phyloP scores from a whole-genome alignment of 768 basidiomycete species.

The Dioszegia aurantiaca region DNA sequence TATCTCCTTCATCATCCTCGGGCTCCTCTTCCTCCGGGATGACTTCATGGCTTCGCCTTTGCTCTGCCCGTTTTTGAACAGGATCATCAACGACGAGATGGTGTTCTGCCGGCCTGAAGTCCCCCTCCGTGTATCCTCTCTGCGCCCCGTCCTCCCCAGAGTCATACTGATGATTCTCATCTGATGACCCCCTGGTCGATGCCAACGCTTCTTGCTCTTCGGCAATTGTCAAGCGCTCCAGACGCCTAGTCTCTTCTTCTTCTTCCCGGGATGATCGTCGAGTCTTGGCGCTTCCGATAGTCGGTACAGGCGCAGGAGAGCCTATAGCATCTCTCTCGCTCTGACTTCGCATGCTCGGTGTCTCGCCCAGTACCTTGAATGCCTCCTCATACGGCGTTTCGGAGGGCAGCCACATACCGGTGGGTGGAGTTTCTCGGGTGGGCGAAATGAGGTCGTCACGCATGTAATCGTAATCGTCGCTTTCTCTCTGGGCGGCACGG shows the following conservation, averaged over 20 bases:
- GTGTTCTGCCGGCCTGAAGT: not conserved
- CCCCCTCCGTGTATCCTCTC: constrained; percentile 1
- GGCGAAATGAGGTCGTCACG: constrained; percentile 1
- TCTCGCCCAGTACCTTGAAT: constrained; percentile 28
- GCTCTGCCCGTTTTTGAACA: not conserved
- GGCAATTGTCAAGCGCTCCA: constrained; percentile 13
- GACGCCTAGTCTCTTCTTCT: not conserved
- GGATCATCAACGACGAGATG: not conserved
- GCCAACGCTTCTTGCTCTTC: constrained; percentile 14
- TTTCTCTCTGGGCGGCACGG: constrained; percentile 27
- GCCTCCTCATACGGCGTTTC: constrained; percentile 35
- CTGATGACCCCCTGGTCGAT: constrained; percentile 2
- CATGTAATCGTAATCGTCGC: constrained; percentile 10
- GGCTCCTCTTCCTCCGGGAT: constrained; percentile 10
- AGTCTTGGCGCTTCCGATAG: not conserved
- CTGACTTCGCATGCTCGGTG: constrained; percentile 13
- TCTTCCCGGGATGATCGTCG: not conserved
- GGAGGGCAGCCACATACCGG: constrained; percentile 28
- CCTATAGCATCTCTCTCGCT: constrained; percentile 3
- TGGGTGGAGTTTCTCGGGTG: constrained; percentile 18
- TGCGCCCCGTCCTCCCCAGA: not conserved
- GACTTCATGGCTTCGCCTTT: constrained; percentile 2
- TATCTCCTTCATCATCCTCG: constrained; percentile 15
- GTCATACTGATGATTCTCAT: constrained; percentile 11
- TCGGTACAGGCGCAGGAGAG: constrained; percentile 10